Percentiles rank a stretch among this genome's conserved stretches.
Evolutionary conservation across 73 alveolate genomes (phyloP).

Genomic region (Blepharisma stoltei): DNA sequence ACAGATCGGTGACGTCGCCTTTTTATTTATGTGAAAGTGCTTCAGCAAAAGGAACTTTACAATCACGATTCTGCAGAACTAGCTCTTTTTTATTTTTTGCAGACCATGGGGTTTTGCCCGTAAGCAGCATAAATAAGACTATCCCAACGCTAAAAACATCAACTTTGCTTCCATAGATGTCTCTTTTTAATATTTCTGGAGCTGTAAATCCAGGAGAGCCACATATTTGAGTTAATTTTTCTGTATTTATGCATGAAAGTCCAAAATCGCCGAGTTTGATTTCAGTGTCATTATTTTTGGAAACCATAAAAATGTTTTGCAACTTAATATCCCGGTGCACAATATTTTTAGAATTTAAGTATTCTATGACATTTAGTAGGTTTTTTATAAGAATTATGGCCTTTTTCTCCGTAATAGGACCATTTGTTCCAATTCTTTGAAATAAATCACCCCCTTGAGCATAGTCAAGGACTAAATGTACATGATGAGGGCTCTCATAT

Average conservation of each 20-base stretch:
- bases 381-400: background rate
- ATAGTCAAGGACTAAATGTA: conserved; percentile 61
- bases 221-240: conserved; percentile 42
- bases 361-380: conserved; percentile 39
- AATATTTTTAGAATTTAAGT: conserved; percentile 49
- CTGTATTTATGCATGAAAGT: conserved; percentile 50
- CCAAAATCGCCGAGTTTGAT: conserved; percentile 62
- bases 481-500: conserved; percentile 65
- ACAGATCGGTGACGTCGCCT: too few species aligned
- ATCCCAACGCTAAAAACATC: conserved; percentile 72
- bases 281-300: conserved; percentile 49
- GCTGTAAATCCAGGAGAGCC: conserved; percentile 81
- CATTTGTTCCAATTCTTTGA: background rate
- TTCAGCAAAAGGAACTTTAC: too few species aligned
- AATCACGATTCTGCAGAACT: too few species aligned
- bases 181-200: conserved; percentile 67
- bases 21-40: too few species aligned
- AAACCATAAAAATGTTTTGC: conserved; percentile 63
- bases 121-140: conserved; percentile 52
- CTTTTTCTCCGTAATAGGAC: background rate
- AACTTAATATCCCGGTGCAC: conserved; percentile 72
- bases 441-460: conserved; percentile 63
- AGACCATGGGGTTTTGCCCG: conserved; percentile 66
- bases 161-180: conserved; percentile 51
- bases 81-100: background rate